Evolutionary conservation across 805 yeast species (phyloP).

Genomic region (Yarrowia osloensis): DNA sequence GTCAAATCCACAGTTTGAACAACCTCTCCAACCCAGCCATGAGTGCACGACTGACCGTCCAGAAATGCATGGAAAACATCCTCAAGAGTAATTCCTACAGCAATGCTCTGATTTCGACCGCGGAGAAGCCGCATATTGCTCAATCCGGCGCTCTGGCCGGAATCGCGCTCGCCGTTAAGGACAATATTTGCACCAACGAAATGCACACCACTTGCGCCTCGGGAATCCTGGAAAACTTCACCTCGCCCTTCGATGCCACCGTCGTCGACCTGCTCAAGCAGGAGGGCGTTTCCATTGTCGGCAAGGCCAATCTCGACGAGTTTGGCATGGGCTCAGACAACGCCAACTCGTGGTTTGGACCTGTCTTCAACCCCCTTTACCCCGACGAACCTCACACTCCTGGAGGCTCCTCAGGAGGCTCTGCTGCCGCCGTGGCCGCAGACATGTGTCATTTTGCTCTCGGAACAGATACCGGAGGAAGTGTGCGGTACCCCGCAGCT

Average conservation of each 20-base stretch:
- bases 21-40: background rate
- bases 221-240: slow-evolving; percentile 55
- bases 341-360: slow-evolving; percentile 42
- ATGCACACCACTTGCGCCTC: slow-evolving; percentile 83
- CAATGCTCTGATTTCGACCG: slow-evolving; percentile 41
- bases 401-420: slow-evolving; percentile 97
- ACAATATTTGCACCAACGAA: slow-evolving; percentile 69
- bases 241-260: slow-evolving; percentile 82
- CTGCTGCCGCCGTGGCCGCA: slow-evolving; percentile 88
- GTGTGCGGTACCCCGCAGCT: slow-evolving; percentile 89
- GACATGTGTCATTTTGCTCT: slow-evolving; percentile 70
- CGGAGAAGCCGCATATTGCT: slow-evolving; percentile 21
- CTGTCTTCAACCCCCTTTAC: slow-evolving; percentile 48
- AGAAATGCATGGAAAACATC: slow-evolving; percentile 38
- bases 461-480: slow-evolving; percentile 98
- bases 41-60: slow-evolving; percentile 25
- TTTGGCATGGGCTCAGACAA: slow-evolving; percentile 87
- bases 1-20: background rate
- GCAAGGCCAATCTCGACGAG: slow-evolving; percentile 92
- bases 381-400: slow-evolving; percentile 48
- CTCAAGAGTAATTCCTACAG: slow-evolving; percentile 36
- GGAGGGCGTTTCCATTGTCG: slow-evolving; percentile 57
- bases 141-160: slow-evolving; percentile 38
- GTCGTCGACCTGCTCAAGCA: slow-evolving; percentile 56
- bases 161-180: slow-evolving; percentile 61